Evolutionary conservation across 2,329 filamentous ascomycete genomes (phyloP).

Genomic region (Botryotinia narcissicola): DNA sequence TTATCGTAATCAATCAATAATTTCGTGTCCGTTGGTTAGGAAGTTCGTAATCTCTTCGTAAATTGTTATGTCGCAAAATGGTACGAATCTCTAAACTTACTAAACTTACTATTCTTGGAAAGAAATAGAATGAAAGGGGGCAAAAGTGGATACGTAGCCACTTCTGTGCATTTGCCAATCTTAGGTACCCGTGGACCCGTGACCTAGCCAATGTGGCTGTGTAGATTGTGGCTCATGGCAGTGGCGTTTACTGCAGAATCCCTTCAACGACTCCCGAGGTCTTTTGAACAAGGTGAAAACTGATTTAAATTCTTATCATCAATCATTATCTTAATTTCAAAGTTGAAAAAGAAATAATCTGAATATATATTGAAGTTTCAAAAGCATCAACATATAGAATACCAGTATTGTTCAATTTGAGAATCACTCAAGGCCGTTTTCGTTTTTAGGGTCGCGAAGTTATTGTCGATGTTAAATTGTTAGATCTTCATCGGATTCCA

Average conservation of each 20-base stretch:
- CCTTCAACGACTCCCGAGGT: background rate
- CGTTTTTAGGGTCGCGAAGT: background rate
- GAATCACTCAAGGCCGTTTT: background rate
- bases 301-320: background rate
- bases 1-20: background rate
- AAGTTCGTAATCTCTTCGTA: background rate
- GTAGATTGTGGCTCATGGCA: background rate
- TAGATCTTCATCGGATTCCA: background rate
- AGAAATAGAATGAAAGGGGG: background rate
- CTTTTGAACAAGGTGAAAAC: background rate
- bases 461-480: background rate
- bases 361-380: background rate
- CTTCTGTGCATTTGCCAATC: background rate
- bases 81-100: background rate
- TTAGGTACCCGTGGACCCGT: too few species aligned
- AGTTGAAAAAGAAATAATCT: background rate
- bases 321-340: background rate
- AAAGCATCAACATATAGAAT: background rate
- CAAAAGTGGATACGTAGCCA: conserved; percentile 1
- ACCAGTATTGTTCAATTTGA: background rate
- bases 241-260: background rate
- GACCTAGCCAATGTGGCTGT: background rate
- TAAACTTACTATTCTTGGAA: conserved; percentile 1
- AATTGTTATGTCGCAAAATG: conserved; percentile 6
- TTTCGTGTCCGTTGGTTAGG: conserved; percentile 7